A percentile compares a stretch with the other conserved stretches of the same genome.
Evolutionary conservation across 345 rosid species (phyloP).

Genomic region (Boechera divaricarpa): DNA sequence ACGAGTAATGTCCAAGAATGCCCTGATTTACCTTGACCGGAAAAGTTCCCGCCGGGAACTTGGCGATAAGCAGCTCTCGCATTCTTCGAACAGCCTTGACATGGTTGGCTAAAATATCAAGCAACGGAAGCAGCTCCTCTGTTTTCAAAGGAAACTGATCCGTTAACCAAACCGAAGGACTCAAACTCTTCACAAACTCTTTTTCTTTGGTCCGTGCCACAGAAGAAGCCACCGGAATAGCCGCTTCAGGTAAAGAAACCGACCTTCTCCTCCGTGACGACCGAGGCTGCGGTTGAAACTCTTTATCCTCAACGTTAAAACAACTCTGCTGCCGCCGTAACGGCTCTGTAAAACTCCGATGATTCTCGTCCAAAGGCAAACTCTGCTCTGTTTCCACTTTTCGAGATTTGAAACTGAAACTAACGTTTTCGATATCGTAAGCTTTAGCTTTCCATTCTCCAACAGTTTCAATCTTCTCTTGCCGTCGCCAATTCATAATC

Average conservation of each 20-base stretch:
- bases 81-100: conserved; percentile 95
- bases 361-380: conserved; percentile 49
- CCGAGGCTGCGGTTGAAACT: conserved; percentile 16
- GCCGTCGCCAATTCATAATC: conserved; percentile 82
- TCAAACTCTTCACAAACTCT: conserved; percentile 72
- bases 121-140: conserved; percentile 89
- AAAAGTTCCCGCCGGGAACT: conserved; percentile 85
- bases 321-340: conserved; percentile 66
- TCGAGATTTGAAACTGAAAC: conserved; percentile 74
- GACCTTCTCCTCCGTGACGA: conserved; percentile 50
- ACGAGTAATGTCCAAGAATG: neutral
- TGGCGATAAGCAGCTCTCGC: conserved; percentile 84
- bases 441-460: conserved; percentile 88
- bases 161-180: conserved; percentile 94
- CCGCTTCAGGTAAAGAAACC: conserved; percentile 45
- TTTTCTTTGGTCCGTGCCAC: conserved; percentile 79
- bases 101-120: conserved; percentile 88
- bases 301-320: conserved; percentile 69
- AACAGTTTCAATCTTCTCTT: conserved; percentile 71
- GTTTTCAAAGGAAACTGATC: conserved; percentile 92
- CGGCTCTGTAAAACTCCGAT: conserved; percentile 49
- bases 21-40: conserved; percentile 78
- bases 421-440: conserved; percentile 78
- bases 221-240: conserved; percentile 31
- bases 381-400: conserved; percentile 68